Base-by-base conservation (phyloP, 192 early-diverging fungal species). In the Rhizoclosmatium globosum region DNA sequence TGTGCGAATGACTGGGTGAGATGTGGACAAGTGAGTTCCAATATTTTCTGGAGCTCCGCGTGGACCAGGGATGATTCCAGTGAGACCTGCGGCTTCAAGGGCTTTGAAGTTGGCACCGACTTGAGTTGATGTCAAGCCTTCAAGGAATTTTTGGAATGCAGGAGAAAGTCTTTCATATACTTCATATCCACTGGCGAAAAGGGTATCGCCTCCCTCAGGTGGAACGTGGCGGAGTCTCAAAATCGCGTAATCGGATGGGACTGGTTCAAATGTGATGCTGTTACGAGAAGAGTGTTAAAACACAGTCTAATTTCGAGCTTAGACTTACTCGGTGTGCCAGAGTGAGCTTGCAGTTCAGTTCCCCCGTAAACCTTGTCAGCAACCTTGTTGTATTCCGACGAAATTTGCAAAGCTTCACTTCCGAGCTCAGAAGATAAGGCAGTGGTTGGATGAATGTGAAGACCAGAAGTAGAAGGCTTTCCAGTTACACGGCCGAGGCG, bases 131-230 rank as follows among this genome's bases (percentile, higher is more conserved):
- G 82, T 80, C 21, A 92, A 83, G 9, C 86, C 84, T 75, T 92
- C 91, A 41, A 92, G 68, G 15, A 86, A 76, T 13, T 72, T 83
- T 47, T 86, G 81, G 58, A 92, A 82, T n/a, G 86, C 79, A 3
- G 89, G 89, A 4, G 89, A 88, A 21, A 91, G 74, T 41, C 78
- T 78, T 56, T 92, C 90, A 71, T 91, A 92, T 19, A 89, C 87
- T 47, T 75, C 84, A 81, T 92, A 92, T 2, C 80, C 81, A 67
- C 79, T 83, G 1, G 83, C 76, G 90, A 89, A 92, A 11, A 90
- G 47, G 0, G 90, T 92, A 80, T 92, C 91, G 15, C 89, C 91
- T 17, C 77, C 82, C 31, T 31, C 31, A 31, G 31, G 31, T 31
- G 31, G 31, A 31, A 31, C 31, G 21, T 87, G 84, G n/a, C 59